Evolutionary conservation across 2,329 filamentous ascomycete genomes (phyloP), one percentile per base, ranked within the genome.

Genomic region (Lasiodiplodia sp.): DNA sequence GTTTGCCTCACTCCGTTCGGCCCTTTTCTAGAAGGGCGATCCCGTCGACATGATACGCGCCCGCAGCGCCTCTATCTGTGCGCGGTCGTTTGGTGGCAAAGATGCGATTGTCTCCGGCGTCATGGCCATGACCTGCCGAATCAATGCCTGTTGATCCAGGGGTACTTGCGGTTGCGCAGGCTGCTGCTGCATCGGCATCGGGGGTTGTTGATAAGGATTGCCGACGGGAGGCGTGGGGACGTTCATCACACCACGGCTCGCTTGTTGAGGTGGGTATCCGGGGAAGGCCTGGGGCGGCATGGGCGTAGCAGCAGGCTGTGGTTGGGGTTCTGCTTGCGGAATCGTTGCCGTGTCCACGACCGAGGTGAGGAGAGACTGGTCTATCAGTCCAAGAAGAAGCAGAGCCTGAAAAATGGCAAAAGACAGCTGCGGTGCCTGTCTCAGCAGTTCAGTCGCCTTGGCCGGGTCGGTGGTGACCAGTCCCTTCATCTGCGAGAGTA

Each of bases 321-420:
- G 75, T 52, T 76, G 77, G 21, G 74, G 71, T 14, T 76, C 75
- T 47, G 73, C 74, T 31, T 73, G 72, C 56, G 80, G 66, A 31
- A 58, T 77, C 67, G 81, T 79, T 38, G 77, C 78, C 4, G 84
- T 81, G 75, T 96, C 92, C 66, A 97, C 87, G 37, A 98, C 92
- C 4, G 91, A 90, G 71, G 91, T 88, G 67, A 98, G 90, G 3
- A 94, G 90, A 74, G 90, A 90, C 16, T 93, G 92, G 69, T 96
- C 95, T 68, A 98, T 93, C 11, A 98, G 89, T 56, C 94, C 93
- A 88, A 98, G 96, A 47, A 97, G 88, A 2, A 98, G 88, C 11
- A 98, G 87, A 28, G 94, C 92, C 81, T 98, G 95, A 82, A 98
- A 98, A 72, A 98, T 91, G 69, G 96, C 96, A 75, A 97, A 98